Conservation (phyloP, 257 asterid genomes). For the Mitragyna speciosa region DNA sequence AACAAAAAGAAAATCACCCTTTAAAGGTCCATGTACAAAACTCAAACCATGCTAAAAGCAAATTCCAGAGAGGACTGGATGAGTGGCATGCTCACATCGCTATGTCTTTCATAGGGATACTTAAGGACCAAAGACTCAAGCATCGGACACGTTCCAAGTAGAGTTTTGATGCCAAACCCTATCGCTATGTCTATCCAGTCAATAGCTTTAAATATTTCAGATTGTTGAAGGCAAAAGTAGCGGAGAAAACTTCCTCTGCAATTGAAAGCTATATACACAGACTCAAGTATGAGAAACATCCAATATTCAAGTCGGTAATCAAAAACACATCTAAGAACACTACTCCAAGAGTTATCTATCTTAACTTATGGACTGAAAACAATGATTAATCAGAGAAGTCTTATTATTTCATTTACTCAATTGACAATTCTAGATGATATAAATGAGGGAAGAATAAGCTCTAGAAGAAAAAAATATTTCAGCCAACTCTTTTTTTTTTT, state of each 20-base stretch:
- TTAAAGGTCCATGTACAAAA: too few species aligned
- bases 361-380: too few species aligned
- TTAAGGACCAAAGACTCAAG: conserved; percentile 7
- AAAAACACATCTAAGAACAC: neutral
- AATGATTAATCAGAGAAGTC: too few species aligned
- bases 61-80: too few species aligned
- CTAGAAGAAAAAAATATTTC: too few species aligned
- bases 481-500: too few species aligned
- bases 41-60: neutral
- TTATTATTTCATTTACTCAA: too few species aligned
- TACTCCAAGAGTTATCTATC: too few species aligned
- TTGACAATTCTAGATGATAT: too few species aligned
- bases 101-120: neutral
- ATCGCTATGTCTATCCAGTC: neutral
- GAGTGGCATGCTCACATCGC: too few species aligned
- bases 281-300: neutral
- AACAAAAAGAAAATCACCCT: neutral
- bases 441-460: too few species aligned
- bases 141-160: neutral
- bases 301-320: neutral
- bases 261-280: neutral
- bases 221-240: conserved; percentile 1
- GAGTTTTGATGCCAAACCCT: neutral
- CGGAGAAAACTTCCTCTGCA: neutral
- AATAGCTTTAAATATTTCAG: conserved; percentile 7